These are phyloP conservation scores for Lactarius pseudohatsudake DNA, from an alignment of 768 basidiomycete genomes.

Conservation along the genomic window DNA sequence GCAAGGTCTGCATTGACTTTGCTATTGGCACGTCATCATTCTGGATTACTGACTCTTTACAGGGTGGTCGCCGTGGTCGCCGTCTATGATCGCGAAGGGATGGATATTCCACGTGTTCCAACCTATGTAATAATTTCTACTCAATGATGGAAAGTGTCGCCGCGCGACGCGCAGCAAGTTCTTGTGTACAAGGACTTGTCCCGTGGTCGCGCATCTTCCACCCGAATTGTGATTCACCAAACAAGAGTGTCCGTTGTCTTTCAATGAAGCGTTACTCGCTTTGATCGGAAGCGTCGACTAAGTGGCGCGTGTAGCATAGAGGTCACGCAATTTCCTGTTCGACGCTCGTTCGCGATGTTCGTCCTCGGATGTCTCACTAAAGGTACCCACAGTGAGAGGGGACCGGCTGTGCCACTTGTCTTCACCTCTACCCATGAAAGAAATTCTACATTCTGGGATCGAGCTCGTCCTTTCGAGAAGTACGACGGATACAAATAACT, in stretches of 20 bases:
- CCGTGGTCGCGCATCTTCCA: constrained; percentile 61
- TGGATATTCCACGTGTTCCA: constrained; percentile 34
- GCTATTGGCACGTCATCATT: not conserved
- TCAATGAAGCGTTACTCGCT: not conserved
- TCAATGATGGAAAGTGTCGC: constrained; percentile 64
- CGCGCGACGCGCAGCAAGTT: constrained; percentile 84
- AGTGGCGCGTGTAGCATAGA: not conserved
- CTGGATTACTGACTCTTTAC: constrained; percentile 15
- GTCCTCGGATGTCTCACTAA: not conserved
- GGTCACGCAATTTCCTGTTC: not conserved
- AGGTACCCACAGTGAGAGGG: not conserved
- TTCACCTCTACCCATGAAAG: not conserved
- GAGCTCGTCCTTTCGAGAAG: constrained; percentile 4
- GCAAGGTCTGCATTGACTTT: constrained; percentile 65
- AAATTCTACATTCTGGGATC: not conserved
- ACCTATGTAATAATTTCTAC: constrained; percentile 40
- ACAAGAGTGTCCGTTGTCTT: not conserved
- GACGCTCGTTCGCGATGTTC: not conserved
- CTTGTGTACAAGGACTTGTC: constrained; percentile 53
- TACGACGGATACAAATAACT: not conserved
- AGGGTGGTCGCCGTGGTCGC: constrained; percentile 99
- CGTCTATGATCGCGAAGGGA: constrained; percentile 60
- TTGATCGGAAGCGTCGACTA: not conserved
- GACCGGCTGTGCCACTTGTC: constrained; percentile 1
- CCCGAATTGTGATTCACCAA: constrained; percentile 17